Base-by-base conservation (phyloP, 768 basidiomycete genomes). In the Galerina sulciceps region DNA sequence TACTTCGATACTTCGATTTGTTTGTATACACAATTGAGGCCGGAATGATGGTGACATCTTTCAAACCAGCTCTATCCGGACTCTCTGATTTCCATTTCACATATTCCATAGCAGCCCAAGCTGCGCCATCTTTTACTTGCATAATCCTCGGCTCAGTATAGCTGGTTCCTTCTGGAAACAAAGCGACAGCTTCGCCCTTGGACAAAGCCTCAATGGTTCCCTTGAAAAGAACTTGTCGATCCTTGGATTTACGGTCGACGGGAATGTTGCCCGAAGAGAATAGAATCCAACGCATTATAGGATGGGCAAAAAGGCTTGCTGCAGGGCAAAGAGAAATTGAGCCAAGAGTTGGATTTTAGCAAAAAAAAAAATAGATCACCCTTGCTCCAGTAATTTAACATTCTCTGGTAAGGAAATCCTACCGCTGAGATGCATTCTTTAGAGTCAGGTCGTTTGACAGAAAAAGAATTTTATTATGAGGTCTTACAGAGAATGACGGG, bases 51-150 rank as follows among this genome's bases (percentile, higher is more conserved):
- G 81, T 76, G 4, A 91, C 82, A 20, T 83, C 81, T 64, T 81
- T 74, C 35, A 70, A 64, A 35, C 73, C 66, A 0, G 75, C 78
- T 51, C 73, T 70, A 59, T 78, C 79, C 23, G 84, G 79, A 65
- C 86, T 78, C 55, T 87, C 85, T 59, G 75, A 76, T 37, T 85
- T 79, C 85, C 93, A 95, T 66, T 90, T 89, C 10, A 86, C 81
- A 72, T 95, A 99, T 75, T 99, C 97, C 62, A 98, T 79, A 4
- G 95, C 92, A 48, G 94, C 90, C 95, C 95, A 98, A 10, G 95
- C 87, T 35, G 93, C 91, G 26, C 96, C 96, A 66, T 99, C 96
- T 69, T 93, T 93, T 67, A 93, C 85, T 62, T 94, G 91, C 85
- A 96, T 89, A 65, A 99, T 93, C 55, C 87, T 83, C 10, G 96